phyloP scores from a whole-genome alignment of 805 yeast genomes.

The Monosporozyma aerobia region DNA sequence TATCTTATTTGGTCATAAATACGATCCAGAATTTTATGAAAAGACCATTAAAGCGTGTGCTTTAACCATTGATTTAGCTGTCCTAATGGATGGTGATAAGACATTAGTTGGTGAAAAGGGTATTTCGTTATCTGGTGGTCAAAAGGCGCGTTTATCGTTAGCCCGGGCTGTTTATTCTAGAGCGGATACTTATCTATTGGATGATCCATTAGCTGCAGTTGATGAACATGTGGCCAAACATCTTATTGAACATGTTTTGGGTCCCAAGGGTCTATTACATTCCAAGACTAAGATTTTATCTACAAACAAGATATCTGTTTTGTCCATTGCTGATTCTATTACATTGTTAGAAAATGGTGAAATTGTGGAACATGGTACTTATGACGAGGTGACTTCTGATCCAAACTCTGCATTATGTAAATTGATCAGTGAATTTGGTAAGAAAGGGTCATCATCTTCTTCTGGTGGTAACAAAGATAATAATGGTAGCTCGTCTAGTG shows the following conservation, averaged over 20 bases:
- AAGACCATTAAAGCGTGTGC: conserved; percentile 85
- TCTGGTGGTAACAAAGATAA: conserved; percentile 7
- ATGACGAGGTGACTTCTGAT: conserved; percentile 37
- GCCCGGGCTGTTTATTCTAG: conserved; percentile 95
- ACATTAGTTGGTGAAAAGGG: conserved; percentile 98
- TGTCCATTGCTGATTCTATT: conserved; percentile 63
- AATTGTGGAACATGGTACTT: conserved; percentile 57
- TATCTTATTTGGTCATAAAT: conserved; percentile 80
- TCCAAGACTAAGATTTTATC: conserved; percentile 72
- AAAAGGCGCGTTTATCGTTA: conserved; percentile 86
- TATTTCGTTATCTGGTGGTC: conserved; percentile 93
- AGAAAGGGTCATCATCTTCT: conserved; percentile 18
- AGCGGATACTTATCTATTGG: conserved; percentile 83
- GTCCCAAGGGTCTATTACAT: conserved; percentile 67
- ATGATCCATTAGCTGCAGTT: conserved; percentile 92
- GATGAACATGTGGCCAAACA: conserved; percentile 95
- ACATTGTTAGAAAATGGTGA: conserved; percentile 63
- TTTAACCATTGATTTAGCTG: conserved; percentile 62
- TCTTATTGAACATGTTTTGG: conserved; percentile 71
- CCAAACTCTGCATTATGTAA: conserved; percentile 42
- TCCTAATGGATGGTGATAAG: conserved; percentile 79
- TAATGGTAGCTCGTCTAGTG: conserved; percentile 3
- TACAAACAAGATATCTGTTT: conserved; percentile 77
- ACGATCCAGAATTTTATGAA: conserved; percentile 72
- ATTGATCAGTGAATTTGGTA: conserved; percentile 57